Evolutionary conservation across 208 protist species (phyloP), one percentile per base, ranked within the genome.

Genomic region (Vickermania ingenoplastis): DNA sequence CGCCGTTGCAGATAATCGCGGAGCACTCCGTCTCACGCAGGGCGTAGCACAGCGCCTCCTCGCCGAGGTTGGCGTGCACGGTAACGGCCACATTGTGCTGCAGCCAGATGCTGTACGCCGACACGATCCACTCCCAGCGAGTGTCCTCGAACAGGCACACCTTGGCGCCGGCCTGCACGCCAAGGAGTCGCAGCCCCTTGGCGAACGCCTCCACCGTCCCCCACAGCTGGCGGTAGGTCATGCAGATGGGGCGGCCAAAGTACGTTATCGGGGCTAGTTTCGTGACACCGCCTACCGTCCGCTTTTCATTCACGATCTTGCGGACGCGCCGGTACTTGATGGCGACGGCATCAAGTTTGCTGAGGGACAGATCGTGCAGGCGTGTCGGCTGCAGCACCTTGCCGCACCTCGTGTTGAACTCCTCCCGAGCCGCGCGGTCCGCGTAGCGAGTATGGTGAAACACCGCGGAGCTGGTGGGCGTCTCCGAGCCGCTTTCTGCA

Each of bases 11-110:
- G 14, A 84, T 59, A 24, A 89, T 76, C 21, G 61, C 73, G 7
- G 31, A 53, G 51, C 59, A 75, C 31, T 75, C 55, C 3, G 75
- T 66, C 48, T 82, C 72, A 2, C 57, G 2, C 22, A 82, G 59
- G 1, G 75, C 75, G 60, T 77, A 65, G 17, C 1, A 41, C 3
- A 86, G 61, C 29, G 72, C 65, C 22, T 75, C 68, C 45, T 79
- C 75, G 26, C 75, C 79, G 26, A 82, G 72, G 51, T 74, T 86
- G 23, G 79, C 55, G 62, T 86, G 80, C 29, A 74, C 75, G 11
- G 78, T 85, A 11, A 59, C 55, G 55, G 57, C 68, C 53, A 75
- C 62, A 58, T 80, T 66, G 29, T 57, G 22, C 50, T 77, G 79
- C 31, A 72, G 52, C 72, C 71, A 79, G 31, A 77, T 70, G 31